Evolutionary conservation across 352 stramenopile genomes (phyloP), one percentile per base, ranked within the genome.

Genomic region (Phytophthora pini): DNA sequence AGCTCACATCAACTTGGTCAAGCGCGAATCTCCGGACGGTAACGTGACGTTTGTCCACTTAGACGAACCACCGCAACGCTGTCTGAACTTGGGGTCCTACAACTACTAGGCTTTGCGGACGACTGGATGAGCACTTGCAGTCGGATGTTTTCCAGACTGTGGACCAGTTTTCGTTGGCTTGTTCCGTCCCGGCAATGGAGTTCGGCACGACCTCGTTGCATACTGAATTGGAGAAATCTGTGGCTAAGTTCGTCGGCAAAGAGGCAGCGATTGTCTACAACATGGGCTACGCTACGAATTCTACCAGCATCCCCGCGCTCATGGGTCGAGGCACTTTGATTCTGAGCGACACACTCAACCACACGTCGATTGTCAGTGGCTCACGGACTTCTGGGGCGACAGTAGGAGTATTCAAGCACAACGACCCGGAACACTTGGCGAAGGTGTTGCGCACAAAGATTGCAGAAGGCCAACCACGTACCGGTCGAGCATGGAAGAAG

Each of bases 61-160:
- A 38, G 76, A 90, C 22, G 81, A 80, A 22, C 72, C 31, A 80
- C 69, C 51, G 70, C 82, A 90, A 13, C 73, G 79, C 46, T 99
- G 95, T 71, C 74, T 99, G n/a, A 99, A 99, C 80, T 77, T 99
- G 2, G 97, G 97, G 34, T 98, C 91, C 53, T 99, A 99, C 87
- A 99, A 99, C 84, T 99, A 99, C 78, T 99, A 9, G 98, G 97
- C 20, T 99, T 99, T 77, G 98, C 97, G 1, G 97, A 99, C 72
- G 97, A 99, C 80, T 99, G 97, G 97, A 93, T 98, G 72, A 85
- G 93, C 63, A 99, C 96, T 39, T 99, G 98, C 82, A 86, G 82
- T 61, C 78, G 89, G 77, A 89, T 17, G 98, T 99, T 10, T 86
- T 99, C 59, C 69, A 71, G n/a, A 84, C 87, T 11, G 74, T 99